Evolutionary conservation across 495 filamentous ascomycete species (phyloP).

Genomic region (Corynascus novoguineensis): DNA sequence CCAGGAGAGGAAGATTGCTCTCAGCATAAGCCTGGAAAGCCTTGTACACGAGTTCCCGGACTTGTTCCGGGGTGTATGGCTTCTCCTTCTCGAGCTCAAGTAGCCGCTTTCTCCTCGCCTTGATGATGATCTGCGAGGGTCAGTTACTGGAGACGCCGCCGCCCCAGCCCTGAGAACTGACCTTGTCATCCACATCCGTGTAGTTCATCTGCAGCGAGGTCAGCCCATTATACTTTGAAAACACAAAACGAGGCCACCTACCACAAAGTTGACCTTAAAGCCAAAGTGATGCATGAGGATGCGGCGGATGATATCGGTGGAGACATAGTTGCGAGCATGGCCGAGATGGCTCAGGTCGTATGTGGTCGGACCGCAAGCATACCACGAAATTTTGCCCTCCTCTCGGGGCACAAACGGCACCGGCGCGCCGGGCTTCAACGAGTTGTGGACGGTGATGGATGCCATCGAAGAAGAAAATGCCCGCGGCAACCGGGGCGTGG

Average conservation of each 20-base stretch:
- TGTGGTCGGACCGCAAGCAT: slow-evolving; percentile 87
- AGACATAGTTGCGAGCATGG: slow-evolving; percentile 84
- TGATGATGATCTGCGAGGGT: slow-evolving; percentile 65
- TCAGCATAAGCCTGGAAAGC: slow-evolving; percentile 70
- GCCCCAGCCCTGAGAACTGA: slow-evolving; percentile 18
- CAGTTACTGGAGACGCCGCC: not conserved
- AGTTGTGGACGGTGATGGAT: slow-evolving; percentile 66
- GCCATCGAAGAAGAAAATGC: slow-evolving; percentile 40
- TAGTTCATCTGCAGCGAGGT: slow-evolving; percentile 64
- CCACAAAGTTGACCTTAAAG: slow-evolving; percentile 78
- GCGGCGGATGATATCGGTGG: slow-evolving; percentile 84
- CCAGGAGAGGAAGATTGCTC: slow-evolving; percentile 67
- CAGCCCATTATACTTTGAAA: not conserved
- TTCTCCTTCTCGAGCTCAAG: slow-evolving; percentile 54
- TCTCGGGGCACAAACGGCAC: slow-evolving; percentile 72
- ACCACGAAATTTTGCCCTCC: slow-evolving; percentile 74
- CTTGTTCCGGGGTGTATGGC: slow-evolving; percentile 37
- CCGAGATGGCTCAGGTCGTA: slow-evolving; percentile 90
- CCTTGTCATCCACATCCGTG: slow-evolving; percentile 89
- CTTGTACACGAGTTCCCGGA: slow-evolving; percentile 49
- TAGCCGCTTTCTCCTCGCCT: slow-evolving; percentile 71
- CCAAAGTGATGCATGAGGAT: slow-evolving; percentile 83
- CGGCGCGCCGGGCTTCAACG: slow-evolving; percentile 62
- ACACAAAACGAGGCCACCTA: slow-evolving; percentile 2
- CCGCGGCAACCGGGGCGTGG: slow-evolving; percentile 16